Conservation (phyloP, 2,329 filamentous ascomycete species). For the Metarhizium sp. region DNA sequence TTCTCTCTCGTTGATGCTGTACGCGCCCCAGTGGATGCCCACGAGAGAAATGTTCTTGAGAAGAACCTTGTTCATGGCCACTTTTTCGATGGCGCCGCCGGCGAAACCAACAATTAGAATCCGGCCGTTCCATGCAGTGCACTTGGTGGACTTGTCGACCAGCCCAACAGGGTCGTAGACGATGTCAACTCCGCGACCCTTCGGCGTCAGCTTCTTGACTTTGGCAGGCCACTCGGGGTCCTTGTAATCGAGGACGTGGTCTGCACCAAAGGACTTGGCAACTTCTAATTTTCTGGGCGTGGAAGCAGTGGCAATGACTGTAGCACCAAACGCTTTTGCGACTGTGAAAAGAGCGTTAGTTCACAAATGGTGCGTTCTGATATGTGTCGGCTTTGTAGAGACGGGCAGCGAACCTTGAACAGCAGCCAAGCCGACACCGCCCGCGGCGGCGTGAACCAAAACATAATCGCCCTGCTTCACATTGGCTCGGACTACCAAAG, state of each 20-base stretch:
- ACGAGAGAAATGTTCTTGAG: slow-evolving; percentile 90
- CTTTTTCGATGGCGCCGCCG: slow-evolving; percentile 66
- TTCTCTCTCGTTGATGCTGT: slow-evolving; percentile 62
- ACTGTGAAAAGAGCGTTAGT: slow-evolving; percentile 30
- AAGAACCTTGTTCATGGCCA: slow-evolving; percentile 84
- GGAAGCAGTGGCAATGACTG: slow-evolving; percentile 86
- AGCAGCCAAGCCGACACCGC: slow-evolving; percentile 82
- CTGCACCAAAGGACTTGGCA: slow-evolving; percentile 72
- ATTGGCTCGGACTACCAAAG: slow-evolving; percentile 66
- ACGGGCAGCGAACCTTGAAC: slow-evolving; percentile 54
- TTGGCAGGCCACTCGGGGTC: slow-evolving; percentile 52
- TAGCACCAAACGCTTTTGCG: slow-evolving; percentile 85
- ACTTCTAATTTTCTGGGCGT: slow-evolving; percentile 71
- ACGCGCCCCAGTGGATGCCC: slow-evolving; percentile 86
- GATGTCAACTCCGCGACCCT: slow-evolving; percentile 70
- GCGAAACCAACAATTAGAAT: slow-evolving; percentile 86
- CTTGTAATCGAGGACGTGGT: slow-evolving; percentile 72
- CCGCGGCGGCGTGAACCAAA: slow-evolving; percentile 84
- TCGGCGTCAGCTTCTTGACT: slow-evolving; percentile 71
- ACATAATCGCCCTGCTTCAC: slow-evolving; percentile 77
- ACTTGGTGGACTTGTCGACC: slow-evolving; percentile 81
- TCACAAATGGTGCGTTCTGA: background rate
- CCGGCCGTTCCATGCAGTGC: slow-evolving; percentile 85
- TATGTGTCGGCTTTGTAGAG: too few relatives aligned
- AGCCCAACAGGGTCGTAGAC: slow-evolving; percentile 92